Base-by-base conservation (phyloP, 2,329 filamentous ascomycete species). In the Cladobotryum mycophilum region DNA sequence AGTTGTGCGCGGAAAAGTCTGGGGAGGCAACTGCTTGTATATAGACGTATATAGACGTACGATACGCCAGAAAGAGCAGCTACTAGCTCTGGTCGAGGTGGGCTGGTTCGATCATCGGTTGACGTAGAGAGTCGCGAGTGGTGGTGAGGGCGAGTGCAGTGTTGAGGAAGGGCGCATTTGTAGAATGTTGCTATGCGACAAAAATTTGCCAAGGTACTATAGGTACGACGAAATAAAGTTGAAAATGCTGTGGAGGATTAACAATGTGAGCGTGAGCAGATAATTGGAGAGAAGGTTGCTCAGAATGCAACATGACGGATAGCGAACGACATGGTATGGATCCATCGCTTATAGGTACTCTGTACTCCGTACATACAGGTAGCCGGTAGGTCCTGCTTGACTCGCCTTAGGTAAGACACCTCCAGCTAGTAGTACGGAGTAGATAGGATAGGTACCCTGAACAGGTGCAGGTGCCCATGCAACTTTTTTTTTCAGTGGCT, bases 251-350 rank as follows among this genome's bases (percentile, higher is more conserved):
- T 30, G 25, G 25, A 30, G 6, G 25, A 11, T 30, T 30, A 30
- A 30, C 25, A 30, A 30, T 7, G 25, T 30, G 25, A 30, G 8
- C 25, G 25, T 30, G 25, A 30, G 14, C 35, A 22, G 36, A 47
- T 18, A 42, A 51, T 51, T 51, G 49, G 45, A 43, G 49, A 42
- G 34, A 45, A 40, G 30, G 40, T 48, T 34, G 41, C 48, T 15
- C 41, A 50, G 47, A 20, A 49, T 53, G 51, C 51, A 42, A 42
- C 37, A 53, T 53, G 51, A 53, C 51, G 41, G 51, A 50, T 41
- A 46, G 36, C 42, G 37, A 18, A 30, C 25, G 25, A 30, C 25
- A 30, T 30, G 25, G 25, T 20, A 18, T 14, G 20, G 35, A 20
- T 20, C 20, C 33, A 33, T 40, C 22, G 40, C 50, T 44, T 44